Conservation (phyloP, 1,139 yeast genomes). For the Yamadazyma triangularis region DNA sequence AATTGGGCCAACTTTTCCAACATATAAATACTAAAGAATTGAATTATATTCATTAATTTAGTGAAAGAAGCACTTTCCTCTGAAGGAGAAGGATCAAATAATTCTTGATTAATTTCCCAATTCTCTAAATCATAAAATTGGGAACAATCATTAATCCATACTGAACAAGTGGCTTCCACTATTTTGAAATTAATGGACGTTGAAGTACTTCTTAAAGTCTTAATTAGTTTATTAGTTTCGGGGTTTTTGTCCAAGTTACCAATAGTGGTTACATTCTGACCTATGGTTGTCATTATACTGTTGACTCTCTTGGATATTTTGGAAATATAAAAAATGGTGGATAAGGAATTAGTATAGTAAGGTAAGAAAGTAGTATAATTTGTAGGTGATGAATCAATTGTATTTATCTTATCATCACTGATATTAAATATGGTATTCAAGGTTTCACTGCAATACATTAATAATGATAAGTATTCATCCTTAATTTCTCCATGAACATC, state of each 20-base stretch:
- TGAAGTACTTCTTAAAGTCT: slow-evolving; percentile 30
- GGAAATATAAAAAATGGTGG: slow-evolving; percentile 35
- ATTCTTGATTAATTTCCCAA: slow-evolving; percentile 31
- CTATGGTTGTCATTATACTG: slow-evolving; percentile 28
- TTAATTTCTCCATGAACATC: slow-evolving; percentile 30
- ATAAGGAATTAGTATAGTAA: slow-evolving; percentile 38
- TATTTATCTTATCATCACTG: slow-evolving; percentile 23
- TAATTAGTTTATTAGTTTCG: slow-evolving; percentile 37
- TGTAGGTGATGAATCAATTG: slow-evolving; percentile 33
- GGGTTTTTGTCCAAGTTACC: slow-evolving; percentile 30
- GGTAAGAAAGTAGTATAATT: slow-evolving; percentile 39
- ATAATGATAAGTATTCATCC: slow-evolving; percentile 21
- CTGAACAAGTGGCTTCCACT: slow-evolving; percentile 42
- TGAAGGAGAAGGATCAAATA: slow-evolving; percentile 6
- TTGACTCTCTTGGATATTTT: slow-evolving; percentile 27
- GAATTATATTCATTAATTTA: slow-evolving; percentile 32
- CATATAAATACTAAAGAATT: slow-evolving; percentile 34
- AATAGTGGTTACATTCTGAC: slow-evolving; percentile 27
- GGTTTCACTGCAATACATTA: slow-evolving; percentile 23
- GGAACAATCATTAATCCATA: slow-evolving; percentile 46
- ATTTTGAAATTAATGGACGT: slow-evolving; percentile 33
- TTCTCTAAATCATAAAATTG: slow-evolving; percentile 43
- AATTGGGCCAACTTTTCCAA: slow-evolving; percentile 26
- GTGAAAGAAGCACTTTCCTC: slow-evolving; percentile 24
- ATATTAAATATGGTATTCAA: slow-evolving; percentile 30